phyloP scores from a whole-genome alignment of 2,329 filamentous ascomycete genomes.

The Emericellopsis cladophorae region DNA sequence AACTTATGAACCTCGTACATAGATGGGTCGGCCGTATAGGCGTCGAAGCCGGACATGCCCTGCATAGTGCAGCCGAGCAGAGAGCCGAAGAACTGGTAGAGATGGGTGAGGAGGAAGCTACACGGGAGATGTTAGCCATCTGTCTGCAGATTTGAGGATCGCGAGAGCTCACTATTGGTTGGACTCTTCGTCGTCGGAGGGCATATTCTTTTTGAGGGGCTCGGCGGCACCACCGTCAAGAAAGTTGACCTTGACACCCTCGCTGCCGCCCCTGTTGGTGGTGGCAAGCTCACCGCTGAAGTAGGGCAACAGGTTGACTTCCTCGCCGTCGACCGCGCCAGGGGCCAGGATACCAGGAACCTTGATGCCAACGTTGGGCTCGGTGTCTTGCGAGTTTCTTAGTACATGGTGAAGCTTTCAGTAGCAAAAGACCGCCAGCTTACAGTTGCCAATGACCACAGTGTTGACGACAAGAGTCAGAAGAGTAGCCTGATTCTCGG shows the following conservation, averaged over 20 bases:
- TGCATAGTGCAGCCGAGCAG: conserved; percentile 42
- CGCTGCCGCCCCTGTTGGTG: conserved; percentile 33
- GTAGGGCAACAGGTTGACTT: conserved; percentile 46
- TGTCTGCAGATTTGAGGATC: neutral
- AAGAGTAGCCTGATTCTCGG: conserved; percentile 41
- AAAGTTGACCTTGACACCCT: conserved; percentile 41
- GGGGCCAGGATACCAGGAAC: conserved; percentile 45
- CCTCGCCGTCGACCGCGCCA: conserved; percentile 32
- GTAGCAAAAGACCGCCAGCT: conserved; percentile 6
- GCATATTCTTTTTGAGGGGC: conserved; percentile 41
- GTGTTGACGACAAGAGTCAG: conserved; percentile 48
- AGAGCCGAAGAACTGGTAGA: conserved; percentile 48
- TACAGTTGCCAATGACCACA: conserved; percentile 50
- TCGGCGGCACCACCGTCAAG: conserved; percentile 45
- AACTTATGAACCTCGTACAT: conserved; percentile 45
- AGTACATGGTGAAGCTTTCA: neutral
- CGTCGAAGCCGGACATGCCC: conserved; percentile 33
- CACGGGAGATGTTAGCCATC: neutral
- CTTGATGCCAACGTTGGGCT: conserved; percentile 34
- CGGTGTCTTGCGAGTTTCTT: conserved; percentile 26
- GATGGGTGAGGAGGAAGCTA: conserved; percentile 46
- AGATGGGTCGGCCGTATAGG: conserved; percentile 30
- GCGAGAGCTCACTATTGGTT: conserved; percentile 37
- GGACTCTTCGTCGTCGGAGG: conserved; percentile 33
- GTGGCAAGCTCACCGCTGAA: conserved; percentile 42